A percentile compares a stretch with the other conserved stretches of the same genome.
Evolutionary conservation across 352 stramenopile species (phyloP).

Genomic region (Pythium aquatile): DNA sequence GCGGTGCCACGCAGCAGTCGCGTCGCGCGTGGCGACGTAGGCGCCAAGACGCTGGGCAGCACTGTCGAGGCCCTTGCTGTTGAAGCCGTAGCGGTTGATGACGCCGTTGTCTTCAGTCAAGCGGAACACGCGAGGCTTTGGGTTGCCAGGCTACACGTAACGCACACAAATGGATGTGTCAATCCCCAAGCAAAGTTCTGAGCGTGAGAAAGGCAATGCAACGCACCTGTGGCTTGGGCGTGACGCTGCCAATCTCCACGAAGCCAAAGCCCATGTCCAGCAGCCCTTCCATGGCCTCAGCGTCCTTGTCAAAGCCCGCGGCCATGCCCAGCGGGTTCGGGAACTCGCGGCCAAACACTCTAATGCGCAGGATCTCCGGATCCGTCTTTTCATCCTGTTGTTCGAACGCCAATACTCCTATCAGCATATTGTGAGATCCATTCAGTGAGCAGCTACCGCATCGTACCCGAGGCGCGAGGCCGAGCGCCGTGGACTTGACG

Average conservation of each 20-base stretch:
- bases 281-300: constrained; percentile 90
- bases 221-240: constrained; percentile 85
- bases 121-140: constrained; percentile 96
- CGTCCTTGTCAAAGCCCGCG: constrained; percentile 98
- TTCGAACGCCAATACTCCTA: not conserved
- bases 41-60: constrained; percentile 69
- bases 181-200: not conserved
- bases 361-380: constrained; percentile 49
- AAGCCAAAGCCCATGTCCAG: constrained; percentile 60
- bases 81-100: constrained; percentile 99
- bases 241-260: constrained; percentile 75
- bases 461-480: constrained; percentile 60
- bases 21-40: constrained; percentile 47
- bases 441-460: not conserved
- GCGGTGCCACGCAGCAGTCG: constrained; percentile 38
- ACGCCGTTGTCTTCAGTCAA: constrained; percentile 92
- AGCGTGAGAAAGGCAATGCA: not conserved
- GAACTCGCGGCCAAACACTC: constrained; percentile 76
- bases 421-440: not conserved
- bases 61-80: constrained; percentile 88
- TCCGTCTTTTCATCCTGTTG: constrained; percentile 45
- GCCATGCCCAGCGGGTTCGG: constrained; percentile 94
- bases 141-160: constrained; percentile 83
- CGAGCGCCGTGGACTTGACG: constrained; percentile 74
- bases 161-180: not conserved